phyloP scores from a whole-genome alignment of 2,329 filamentous ascomycete species.

The Aspergillus japonicus region DNA sequence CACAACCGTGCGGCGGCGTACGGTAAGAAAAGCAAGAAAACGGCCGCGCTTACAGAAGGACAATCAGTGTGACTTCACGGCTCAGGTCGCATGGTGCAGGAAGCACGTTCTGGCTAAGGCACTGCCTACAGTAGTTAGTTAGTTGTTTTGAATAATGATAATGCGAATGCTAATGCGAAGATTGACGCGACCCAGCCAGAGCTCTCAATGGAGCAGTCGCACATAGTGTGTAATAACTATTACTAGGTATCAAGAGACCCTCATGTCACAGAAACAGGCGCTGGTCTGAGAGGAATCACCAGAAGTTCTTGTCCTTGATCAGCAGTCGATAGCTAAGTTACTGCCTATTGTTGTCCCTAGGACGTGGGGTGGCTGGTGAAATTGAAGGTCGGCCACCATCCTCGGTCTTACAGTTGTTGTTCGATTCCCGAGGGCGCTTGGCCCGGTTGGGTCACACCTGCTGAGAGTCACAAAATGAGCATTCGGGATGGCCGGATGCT shows the following conservation, averaged over 20 bases:
- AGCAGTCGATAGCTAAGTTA: conserved; percentile 8
- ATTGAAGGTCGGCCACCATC: background rate
- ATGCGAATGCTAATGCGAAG: background rate
- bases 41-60: conserved; percentile 3
- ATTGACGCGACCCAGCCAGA: conserved; percentile 11
- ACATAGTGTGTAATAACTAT: background rate
- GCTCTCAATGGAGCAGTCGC: background rate
- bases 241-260: too few species aligned
- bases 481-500: conserved; percentile 25
- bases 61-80: conserved; percentile 5
- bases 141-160: background rate
- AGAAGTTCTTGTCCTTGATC: background rate
- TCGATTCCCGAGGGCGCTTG: conserved; percentile 18
- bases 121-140: background rate
- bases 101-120: background rate
- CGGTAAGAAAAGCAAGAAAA: conserved; percentile 5
- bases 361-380: conserved; percentile 16
- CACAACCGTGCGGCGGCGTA: background rate
- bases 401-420: conserved; percentile 6
- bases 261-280: background rate
- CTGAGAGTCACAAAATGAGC: conserved; percentile 9
- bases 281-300: background rate
- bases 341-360: conserved; percentile 10
- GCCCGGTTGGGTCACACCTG: conserved; percentile 22
- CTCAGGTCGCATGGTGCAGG: conserved; percentile 1